A percentile compares a stretch with the other conserved stretches of the same genome.
These are phyloP conservation scores for Rhizopogon rudus DNA, from an alignment of 768 basidiomycete genomes.

Conservation along the genomic window DNA sequence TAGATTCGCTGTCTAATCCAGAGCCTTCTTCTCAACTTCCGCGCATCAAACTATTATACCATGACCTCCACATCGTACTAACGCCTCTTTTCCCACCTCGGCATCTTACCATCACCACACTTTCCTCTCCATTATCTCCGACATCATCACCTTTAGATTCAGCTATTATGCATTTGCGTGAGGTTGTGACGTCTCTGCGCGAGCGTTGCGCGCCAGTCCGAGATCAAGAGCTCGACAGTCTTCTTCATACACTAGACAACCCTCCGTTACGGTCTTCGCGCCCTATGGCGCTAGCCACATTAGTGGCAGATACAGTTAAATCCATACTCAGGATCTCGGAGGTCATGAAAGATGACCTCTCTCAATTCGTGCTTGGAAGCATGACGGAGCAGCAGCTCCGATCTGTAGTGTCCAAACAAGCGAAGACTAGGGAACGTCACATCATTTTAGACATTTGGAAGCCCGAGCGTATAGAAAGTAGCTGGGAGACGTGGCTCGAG, in stretches of 20 bases:
- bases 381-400: conserved; percentile 62
- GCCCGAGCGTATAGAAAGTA: conserved; percentile 16
- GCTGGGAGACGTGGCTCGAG: conserved; percentile 23
- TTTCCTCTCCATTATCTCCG: conserved; percentile 59
- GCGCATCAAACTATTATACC: conserved; percentile 52
- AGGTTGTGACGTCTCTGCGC: conserved; percentile 46
- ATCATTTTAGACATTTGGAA: conserved; percentile 50
- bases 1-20: conserved; percentile 50
- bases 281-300: conserved; percentile 34
- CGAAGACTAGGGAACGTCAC: conserved; percentile 49
- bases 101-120: conserved; percentile 44
- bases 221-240: conserved; percentile 46
- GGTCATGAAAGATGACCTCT: conserved; percentile 66
- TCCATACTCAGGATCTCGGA: conserved; percentile 49
- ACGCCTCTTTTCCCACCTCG: conserved; percentile 52
- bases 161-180: conserved; percentile 47
- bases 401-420: conserved; percentile 45
- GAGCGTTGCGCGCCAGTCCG: conserved; percentile 65
- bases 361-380: conserved; percentile 55
- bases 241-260: conserved; percentile 34
- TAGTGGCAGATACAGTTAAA: conserved; percentile 44
- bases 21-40: conserved; percentile 53
- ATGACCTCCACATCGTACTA: conserved; percentile 47
- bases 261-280: conserved; percentile 18
- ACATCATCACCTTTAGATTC: conserved; percentile 65